Base-by-base conservation (phyloP, 441 rosid species). In the Geranium incanum region DNA sequence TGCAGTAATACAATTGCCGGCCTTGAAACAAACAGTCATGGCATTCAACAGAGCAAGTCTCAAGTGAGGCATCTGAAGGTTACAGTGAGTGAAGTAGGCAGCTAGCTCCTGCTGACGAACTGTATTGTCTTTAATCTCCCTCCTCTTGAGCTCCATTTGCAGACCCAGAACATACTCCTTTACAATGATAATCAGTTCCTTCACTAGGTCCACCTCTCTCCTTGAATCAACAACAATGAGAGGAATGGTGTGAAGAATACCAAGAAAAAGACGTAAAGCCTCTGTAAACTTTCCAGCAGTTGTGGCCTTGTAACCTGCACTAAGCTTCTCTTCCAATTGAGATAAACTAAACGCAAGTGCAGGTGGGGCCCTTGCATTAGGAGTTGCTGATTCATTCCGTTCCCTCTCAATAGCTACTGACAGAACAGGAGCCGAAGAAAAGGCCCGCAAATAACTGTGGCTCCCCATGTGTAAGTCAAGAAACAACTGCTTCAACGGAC, bases 41-140 rank as follows among this genome's bases (percentile, higher is more conserved):
- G 96, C 96, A 70, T 84, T 87, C 9, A 60, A 76, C 71, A 87
- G 74, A 5, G 96, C 97, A 1, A 92, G 88, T 79, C 94, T 76
- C 15, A 83, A 60, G 78, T 92, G 97, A 62, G 96, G 91, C 74
- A 73, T 41, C 74, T 88, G 94, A 75, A 92, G 94, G 74, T 82
- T 86, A 79, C 93, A 88, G 77, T 92, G 90, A 48, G 97, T 89
- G 84, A 92, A 92, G 81, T 91, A 91, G 68, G 96, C 93, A 7
- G 97, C 97, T 6, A 90, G 94, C 81, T 90, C 97, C 81, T 85
- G 94, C 72, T 90, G 97, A 67, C 91, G 85, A 0, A 78, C 74
- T 0, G 87, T 86, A 71, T 90, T 70, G 62, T 82, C 94, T 83
- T 66, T 87, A 66, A 84, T 37, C 67, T 90, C 92, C 74, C 87